Base-by-base conservation (phyloP, 768 basidiomycete species). In the Pisolithus tinctorius region DNA sequence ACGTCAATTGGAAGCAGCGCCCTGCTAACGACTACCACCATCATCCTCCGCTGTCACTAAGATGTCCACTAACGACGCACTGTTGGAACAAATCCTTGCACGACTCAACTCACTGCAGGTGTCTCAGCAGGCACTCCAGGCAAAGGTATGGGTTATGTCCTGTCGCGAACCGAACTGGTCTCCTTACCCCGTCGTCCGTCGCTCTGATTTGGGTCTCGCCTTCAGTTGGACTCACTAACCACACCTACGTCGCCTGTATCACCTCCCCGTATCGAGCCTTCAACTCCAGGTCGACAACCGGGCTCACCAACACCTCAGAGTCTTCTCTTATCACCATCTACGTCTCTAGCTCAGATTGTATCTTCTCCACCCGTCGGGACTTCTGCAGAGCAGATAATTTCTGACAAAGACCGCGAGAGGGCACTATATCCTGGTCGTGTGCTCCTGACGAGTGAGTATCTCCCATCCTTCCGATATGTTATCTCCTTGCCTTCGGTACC, bases 361-460 rank as follows among this genome's bases (percentile, higher is more conserved):
- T 66, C 69, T 8, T 56, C 71, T 37, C 63, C 65, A 2, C 54
- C 55, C 13, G 49, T 59, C 16, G 56, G 50, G 27, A 47, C 61
- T 4, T 23, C 53, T 11, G 23, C 45, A n/a, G 64, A 66, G 14
- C 60, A 59, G 41, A 47, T 37, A 26, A 9, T 54, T 16, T 47
- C 57, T 36, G 86, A 86, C 50, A 86, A 75, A 63, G 85, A 86
- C 50, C 75, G 84, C 54, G 87, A 88, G 70, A 87, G 74, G 60
- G 59, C 79, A 29, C 65, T 93, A 20, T 96, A 96, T 63, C 90
- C 91, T 6, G 83, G 83, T 4, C 76, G 92, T 34, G 86, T 94
- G 26, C 74, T 90, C 52, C 73, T 95, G 20, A 91, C 90, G 4
- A 94, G 90, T 90, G 60, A 66, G 86, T 78, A 4, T 17, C 17